Conservation (phyloP, 305 asterid species). For the Fraxinus dipetala region DNA sequence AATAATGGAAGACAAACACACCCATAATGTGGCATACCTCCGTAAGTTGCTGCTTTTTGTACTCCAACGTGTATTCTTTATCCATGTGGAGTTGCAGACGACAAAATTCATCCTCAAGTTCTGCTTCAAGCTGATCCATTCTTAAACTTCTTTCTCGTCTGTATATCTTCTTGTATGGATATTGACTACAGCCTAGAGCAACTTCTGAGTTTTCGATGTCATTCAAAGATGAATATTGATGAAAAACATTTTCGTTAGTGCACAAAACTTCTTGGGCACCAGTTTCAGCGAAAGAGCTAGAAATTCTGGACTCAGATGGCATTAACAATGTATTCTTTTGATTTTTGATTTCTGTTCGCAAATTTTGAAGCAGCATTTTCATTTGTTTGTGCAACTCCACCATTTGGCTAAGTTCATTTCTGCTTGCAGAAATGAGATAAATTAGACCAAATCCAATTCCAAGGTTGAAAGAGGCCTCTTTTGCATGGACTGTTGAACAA, state of each 20-base stretch:
- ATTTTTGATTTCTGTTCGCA: constrained; percentile 30
- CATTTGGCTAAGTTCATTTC: constrained; percentile 51
- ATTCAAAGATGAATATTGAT: constrained; percentile 23
- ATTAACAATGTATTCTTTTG: constrained; percentile 5
- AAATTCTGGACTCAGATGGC: constrained; percentile 28
- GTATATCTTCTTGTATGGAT: not conserved
- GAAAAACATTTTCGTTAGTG: constrained; percentile 19
- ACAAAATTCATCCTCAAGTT: constrained; percentile 59
- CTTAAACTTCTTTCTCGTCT: constrained; percentile 32
- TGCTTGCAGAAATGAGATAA: constrained; percentile 42
- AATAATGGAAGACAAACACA: too few species aligned
- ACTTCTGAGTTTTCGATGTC: constrained; percentile 22
- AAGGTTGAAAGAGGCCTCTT: constrained; percentile 45
- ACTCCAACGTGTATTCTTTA: constrained; percentile 22
- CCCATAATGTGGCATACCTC: constrained; percentile 39
- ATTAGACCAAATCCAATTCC: constrained; percentile 66
- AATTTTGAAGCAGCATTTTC: constrained; percentile 41
- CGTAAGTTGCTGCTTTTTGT: constrained; percentile 25
- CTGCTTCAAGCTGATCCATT: constrained; percentile 63
- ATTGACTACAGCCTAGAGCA: constrained; percentile 22
- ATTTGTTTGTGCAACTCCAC: constrained; percentile 42
- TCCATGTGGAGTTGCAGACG: constrained; percentile 44
- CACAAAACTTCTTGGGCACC: constrained; percentile 12
- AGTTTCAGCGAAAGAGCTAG: constrained; percentile 21
- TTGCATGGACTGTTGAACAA: constrained; percentile 27